Evolutionary conservation across 2,329 filamentous ascomycete genomes (phyloP).

Genomic region (Cladosporium oxysporum): DNA sequence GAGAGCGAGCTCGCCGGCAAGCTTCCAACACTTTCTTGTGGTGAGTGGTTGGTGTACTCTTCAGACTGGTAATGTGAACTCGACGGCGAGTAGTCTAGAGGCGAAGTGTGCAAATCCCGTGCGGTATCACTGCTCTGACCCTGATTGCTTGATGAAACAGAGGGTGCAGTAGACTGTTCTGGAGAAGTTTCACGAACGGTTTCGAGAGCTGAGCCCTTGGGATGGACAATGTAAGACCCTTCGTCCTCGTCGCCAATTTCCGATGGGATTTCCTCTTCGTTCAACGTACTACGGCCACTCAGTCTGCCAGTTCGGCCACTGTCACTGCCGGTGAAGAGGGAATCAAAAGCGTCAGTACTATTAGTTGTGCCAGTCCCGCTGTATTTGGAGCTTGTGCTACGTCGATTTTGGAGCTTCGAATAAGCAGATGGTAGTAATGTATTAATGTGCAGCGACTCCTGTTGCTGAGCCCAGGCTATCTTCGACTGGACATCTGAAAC

Average conservation of each 20-base stretch:
- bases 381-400: slow-evolving; percentile 31
- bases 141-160: slow-evolving; percentile 15
- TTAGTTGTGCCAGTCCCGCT: slow-evolving; percentile 33
- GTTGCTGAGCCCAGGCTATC: slow-evolving; percentile 31
- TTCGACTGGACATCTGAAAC: slow-evolving; percentile 33
- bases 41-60: background rate
- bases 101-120: background rate
- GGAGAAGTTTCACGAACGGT: slow-evolving; percentile 34
- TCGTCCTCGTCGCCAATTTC: slow-evolving; percentile 9
- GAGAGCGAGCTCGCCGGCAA: slow-evolving; percentile 16
- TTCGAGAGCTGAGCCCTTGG: slow-evolving; percentile 26
- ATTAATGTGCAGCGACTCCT: slow-evolving; percentile 26
- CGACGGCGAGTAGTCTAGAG: background rate
- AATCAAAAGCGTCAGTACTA: slow-evolving; percentile 25
- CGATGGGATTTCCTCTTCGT: slow-evolving; percentile 13
- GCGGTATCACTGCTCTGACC: slow-evolving; percentile 1
- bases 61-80: background rate
- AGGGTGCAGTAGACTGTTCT: slow-evolving; percentile 25
- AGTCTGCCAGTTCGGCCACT: slow-evolving; percentile 27
- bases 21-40: slow-evolving; percentile 15
- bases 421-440: slow-evolving; percentile 29
- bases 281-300: slow-evolving; percentile 34
- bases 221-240: background rate
- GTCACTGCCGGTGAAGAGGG: slow-evolving; percentile 25
- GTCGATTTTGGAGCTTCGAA: slow-evolving; percentile 29